Percentiles rank a stretch among this genome's conserved stretches.
These are phyloP conservation scores for Emericellopsis atlantica DNA, from an alignment of 2,329 filamentous ascomycete species.

Conservation along the genomic window DNA sequence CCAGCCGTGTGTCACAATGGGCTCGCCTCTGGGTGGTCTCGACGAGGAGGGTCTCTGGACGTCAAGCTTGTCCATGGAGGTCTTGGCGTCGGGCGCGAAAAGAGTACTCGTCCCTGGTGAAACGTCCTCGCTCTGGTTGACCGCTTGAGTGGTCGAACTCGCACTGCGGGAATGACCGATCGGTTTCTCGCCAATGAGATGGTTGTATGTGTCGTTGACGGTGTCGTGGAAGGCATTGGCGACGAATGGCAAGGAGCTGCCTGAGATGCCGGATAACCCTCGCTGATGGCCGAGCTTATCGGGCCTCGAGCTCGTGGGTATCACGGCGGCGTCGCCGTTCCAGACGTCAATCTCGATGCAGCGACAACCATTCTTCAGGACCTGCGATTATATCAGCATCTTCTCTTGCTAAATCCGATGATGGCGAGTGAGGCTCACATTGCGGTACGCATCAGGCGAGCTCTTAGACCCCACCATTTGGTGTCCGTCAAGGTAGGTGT, in stretches of 20 bases:
- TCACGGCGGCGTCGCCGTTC: slow-evolving; percentile 50
- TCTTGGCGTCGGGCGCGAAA: slow-evolving; percentile 13
- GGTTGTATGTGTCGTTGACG: slow-evolving; percentile 13
- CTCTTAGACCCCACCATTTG: slow-evolving; percentile 63
- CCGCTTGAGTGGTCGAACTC: slow-evolving; percentile 20
- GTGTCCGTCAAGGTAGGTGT: slow-evolving; percentile 82
- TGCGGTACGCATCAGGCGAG: slow-evolving; percentile 66
- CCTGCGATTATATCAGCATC: slow-evolving; percentile 25
- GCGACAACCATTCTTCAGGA: slow-evolving; percentile 64
- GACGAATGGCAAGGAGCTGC: slow-evolving; percentile 29
- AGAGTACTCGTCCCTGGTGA: slow-evolving; percentile 18
- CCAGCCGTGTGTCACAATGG: slow-evolving; percentile 70
- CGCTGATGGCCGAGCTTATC: slow-evolving; percentile 30
- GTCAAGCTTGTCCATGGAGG: slow-evolving; percentile 21
- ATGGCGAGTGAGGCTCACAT: slow-evolving; percentile 33
- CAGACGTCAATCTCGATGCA: slow-evolving; percentile 95
- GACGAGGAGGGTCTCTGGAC: slow-evolving; percentile 11
- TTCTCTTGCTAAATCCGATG: not conserved
- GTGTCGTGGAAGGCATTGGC: slow-evolving; percentile 25
- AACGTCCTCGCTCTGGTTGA: slow-evolving; percentile 11
- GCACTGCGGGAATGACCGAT: slow-evolving; percentile 23
- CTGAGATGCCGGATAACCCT: slow-evolving; percentile 30
- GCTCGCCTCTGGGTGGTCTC: slow-evolving; percentile 41
- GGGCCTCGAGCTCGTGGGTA: slow-evolving; percentile 20
- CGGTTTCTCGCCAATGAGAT: slow-evolving; percentile 16